Evolutionary conservation across 164 flowering plant genomes (phyloP).

Genomic region (Brasenia schreberi): DNA sequence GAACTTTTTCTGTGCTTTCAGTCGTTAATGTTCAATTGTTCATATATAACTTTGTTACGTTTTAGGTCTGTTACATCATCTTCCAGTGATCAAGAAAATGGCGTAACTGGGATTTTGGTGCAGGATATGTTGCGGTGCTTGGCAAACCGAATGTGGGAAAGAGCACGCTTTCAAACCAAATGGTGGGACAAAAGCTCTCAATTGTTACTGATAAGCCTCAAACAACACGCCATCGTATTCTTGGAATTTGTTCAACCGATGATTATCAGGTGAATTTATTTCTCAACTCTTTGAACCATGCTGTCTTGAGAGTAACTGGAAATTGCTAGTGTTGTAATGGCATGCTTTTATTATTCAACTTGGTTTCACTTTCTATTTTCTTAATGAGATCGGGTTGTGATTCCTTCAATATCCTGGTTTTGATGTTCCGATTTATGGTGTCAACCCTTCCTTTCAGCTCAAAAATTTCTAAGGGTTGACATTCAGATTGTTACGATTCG

Average conservation of each 20-base stretch:
- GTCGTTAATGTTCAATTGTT: not conserved
- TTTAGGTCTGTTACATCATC: not conserved
- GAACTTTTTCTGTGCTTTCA: too few relatives aligned
- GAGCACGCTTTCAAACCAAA: conserved; percentile 90
- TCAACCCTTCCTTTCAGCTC: not conserved
- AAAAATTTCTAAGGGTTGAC: not conserved
- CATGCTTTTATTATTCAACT: not conserved
- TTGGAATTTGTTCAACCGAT: conserved; percentile 79
- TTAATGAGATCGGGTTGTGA: not conserved
- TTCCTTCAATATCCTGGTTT: too few relatives aligned
- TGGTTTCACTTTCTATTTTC: not conserved
- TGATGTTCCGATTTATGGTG: not conserved
- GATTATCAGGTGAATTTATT: conserved; percentile 72
- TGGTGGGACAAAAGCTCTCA: conserved; percentile 93
- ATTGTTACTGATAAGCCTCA: conserved; percentile 98
- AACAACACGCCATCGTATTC: conserved; percentile 90
- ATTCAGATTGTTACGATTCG: not conserved
- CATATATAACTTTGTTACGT: not conserved
- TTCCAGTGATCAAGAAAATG: not conserved
- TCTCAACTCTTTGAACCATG: not conserved
- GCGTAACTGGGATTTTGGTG: conserved; percentile 3
- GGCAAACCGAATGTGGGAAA: conserved; percentile 99
- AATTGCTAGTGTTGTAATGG: not conserved
- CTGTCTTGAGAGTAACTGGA: too few relatives aligned
- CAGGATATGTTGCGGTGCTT: conserved; percentile 91